phyloP scores from a whole-genome alignment of 2,329 filamentous ascomycete genomes.

The Cercospora sesami region DNA sequence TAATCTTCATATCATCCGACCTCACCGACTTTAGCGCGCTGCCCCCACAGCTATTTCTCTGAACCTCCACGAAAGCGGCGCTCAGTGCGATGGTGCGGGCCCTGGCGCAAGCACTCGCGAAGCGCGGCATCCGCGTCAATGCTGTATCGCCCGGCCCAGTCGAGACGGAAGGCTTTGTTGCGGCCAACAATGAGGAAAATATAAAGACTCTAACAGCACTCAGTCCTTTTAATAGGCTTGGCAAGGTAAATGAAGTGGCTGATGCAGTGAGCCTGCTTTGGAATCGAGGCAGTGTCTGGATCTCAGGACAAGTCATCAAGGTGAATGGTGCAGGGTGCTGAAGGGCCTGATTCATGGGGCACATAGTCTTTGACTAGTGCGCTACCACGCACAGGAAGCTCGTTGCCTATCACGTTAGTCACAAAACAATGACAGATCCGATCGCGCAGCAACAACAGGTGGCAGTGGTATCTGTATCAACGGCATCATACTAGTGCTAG shows the following conservation, averaged over 20 bases:
- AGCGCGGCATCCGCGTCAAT: not conserved
- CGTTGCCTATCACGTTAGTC: not conserved
- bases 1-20: not conserved
- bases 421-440: not conserved
- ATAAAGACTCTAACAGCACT: not conserved
- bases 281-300: not conserved
- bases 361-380: not conserved
- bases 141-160: not conserved
- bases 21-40: not conserved
- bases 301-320: not conserved
- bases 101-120: not conserved
- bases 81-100: not conserved
- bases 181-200: not conserved
- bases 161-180: not conserved
- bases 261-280: not conserved
- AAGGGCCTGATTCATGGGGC: not conserved
- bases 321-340: not conserved
- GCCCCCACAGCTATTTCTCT: not conserved
- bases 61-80: not conserved
- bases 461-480: not conserved
- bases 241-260: not conserved
- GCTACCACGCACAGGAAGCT: not conserved
- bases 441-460: not conserved
- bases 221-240: not conserved
- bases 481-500: not conserved